phyloP scores from a whole-genome alignment of 208 protist species.

The Trypanosoma brucei region DNA sequence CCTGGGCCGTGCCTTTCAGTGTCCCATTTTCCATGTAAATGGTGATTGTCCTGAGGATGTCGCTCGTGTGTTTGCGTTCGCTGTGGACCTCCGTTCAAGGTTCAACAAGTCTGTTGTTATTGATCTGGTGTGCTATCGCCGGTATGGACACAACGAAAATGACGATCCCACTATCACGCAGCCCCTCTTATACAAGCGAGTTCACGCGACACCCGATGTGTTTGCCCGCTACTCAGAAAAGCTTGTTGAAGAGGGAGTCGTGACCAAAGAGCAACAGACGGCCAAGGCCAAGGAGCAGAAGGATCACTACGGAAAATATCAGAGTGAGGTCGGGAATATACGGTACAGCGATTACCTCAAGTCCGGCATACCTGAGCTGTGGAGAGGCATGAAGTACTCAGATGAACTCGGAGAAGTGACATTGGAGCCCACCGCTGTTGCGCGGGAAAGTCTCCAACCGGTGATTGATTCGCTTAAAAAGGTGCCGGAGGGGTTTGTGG shows the following conservation, averaged over 20 bases:
- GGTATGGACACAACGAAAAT: slow-evolving; percentile 97
- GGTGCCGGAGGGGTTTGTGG: slow-evolving; percentile 74
- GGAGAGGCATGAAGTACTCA: slow-evolving; percentile 77
- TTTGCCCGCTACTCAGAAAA: slow-evolving; percentile 80
- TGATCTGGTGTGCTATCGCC: slow-evolving; percentile 96
- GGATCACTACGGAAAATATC: slow-evolving; percentile 74
- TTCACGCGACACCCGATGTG: slow-evolving; percentile 80
- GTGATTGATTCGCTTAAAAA: slow-evolving; percentile 55
- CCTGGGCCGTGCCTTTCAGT: slow-evolving; percentile 92
- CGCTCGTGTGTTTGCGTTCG: slow-evolving; percentile 85
- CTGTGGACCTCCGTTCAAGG: slow-evolving; percentile 89
- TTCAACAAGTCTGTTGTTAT: slow-evolving; percentile 95
- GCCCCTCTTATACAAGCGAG: slow-evolving; percentile 94
- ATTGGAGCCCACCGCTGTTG: slow-evolving; percentile 61
- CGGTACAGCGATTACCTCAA: slow-evolving; percentile 85
- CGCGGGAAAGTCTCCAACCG: slow-evolving; percentile 42
- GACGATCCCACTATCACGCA: slow-evolving; percentile 98
- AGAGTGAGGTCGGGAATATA: slow-evolving; percentile 48
- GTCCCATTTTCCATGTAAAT: slow-evolving; percentile 98
- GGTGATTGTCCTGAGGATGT: slow-evolving; percentile 96
- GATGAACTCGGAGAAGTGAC: slow-evolving; percentile 68
- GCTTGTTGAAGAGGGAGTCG: slow-evolving; percentile 71
- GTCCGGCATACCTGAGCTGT: slow-evolving; percentile 54
- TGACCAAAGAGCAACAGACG: slow-evolving; percentile 65
- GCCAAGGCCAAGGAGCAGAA: slow-evolving; percentile 74